Evolutionary conservation across 1,139 yeast genomes (phyloP).

Genomic region (Diutina catenulata): DNA sequence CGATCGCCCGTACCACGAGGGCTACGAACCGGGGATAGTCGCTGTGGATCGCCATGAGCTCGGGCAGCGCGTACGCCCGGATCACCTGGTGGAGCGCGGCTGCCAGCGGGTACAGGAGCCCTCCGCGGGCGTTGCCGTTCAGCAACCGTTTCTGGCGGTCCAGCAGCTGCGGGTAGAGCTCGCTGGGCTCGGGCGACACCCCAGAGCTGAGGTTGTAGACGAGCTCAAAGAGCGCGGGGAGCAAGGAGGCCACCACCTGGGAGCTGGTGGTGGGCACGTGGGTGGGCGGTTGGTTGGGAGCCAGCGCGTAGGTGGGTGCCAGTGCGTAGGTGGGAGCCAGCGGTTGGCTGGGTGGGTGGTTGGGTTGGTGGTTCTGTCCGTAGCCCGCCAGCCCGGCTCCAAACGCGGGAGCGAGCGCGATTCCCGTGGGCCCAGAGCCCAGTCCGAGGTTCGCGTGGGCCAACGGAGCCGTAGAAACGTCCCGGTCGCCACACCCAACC

Average conservation of each 20-base stretch:
- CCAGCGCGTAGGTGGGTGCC: no score
- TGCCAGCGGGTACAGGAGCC: conserved; percentile 51
- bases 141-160: conserved; percentile 18
- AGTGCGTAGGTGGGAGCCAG: no score
- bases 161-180: conserved; percentile 11
- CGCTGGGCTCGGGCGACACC: conserved; percentile 11
- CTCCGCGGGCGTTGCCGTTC: conserved; percentile 27
- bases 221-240: conserved; percentile 41
- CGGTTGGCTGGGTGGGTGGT: no score
- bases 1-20: conserved; percentile 39
- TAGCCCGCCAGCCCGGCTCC: no score
- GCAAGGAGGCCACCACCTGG: conserved; percentile 11
- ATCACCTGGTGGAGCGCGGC: conserved; percentile 45
- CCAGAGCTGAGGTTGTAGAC: conserved; percentile 50
- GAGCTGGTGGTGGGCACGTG: conserved; percentile 40
- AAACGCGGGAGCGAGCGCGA: no score
- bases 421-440: no score
- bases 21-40: conserved; percentile 54
- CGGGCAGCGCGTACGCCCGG: conserved; percentile 27
- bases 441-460: no score
- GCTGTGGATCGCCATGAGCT: conserved; percentile 36
- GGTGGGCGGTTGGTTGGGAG: conserved; percentile 45
- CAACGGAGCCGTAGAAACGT: no score
- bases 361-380: no score
- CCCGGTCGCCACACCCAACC: no score